A percentile compares a stretch with the other conserved stretches of the same genome.
Conservation (phyloP, 495 filamentous ascomycete genomes). For the Hypoxylon lenormandii region DNA sequence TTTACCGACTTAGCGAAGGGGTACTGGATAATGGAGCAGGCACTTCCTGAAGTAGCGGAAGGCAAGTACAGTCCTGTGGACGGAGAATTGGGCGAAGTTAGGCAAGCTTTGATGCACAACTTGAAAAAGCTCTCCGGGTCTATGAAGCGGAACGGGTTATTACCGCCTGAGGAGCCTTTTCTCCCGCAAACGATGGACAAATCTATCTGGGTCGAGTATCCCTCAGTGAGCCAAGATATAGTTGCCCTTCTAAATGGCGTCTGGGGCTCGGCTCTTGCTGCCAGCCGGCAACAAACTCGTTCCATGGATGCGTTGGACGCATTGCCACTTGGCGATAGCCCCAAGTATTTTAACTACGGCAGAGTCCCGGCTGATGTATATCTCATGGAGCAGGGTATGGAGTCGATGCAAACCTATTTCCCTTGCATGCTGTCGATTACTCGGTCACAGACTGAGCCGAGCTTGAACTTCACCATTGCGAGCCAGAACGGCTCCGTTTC, state of each 20-base stretch:
- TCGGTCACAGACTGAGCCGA: slow-evolving; percentile 73
- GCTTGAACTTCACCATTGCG: slow-evolving; percentile 74
- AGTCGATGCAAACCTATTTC: slow-evolving; percentile 72
- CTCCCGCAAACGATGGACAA: slow-evolving; percentile 76
- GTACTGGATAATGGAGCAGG: slow-evolving; percentile 79
- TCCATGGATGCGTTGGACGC: slow-evolving; percentile 69
- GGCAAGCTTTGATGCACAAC: slow-evolving; percentile 69
- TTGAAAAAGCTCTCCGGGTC: slow-evolving; percentile 79
- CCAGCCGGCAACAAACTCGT: slow-evolving; percentile 48
- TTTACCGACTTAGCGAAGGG: slow-evolving; percentile 84
- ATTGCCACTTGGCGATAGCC: slow-evolving; percentile 79
- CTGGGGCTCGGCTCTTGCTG: slow-evolving; percentile 61
- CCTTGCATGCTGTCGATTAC: slow-evolving; percentile 78
- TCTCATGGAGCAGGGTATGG: slow-evolving; percentile 74
- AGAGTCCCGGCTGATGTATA: slow-evolving; percentile 76
- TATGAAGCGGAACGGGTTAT: slow-evolving; percentile 81
- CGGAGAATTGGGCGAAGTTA: slow-evolving; percentile 61
- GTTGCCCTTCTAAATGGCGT: slow-evolving; percentile 72
- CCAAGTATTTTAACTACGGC: slow-evolving; percentile 76
- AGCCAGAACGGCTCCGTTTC: slow-evolving; percentile 82
- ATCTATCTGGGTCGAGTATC: slow-evolving; percentile 80
- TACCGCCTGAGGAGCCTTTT: slow-evolving; percentile 72
- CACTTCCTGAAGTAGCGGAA: slow-evolving; percentile 67
- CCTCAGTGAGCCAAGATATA: slow-evolving; percentile 74
- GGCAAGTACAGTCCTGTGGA: slow-evolving; percentile 51